Evolutionary conservation across 2,329 filamentous ascomycete species (phyloP), one percentile per base, ranked within the genome.

Genomic region (Aspergillus proliferans): DNA sequence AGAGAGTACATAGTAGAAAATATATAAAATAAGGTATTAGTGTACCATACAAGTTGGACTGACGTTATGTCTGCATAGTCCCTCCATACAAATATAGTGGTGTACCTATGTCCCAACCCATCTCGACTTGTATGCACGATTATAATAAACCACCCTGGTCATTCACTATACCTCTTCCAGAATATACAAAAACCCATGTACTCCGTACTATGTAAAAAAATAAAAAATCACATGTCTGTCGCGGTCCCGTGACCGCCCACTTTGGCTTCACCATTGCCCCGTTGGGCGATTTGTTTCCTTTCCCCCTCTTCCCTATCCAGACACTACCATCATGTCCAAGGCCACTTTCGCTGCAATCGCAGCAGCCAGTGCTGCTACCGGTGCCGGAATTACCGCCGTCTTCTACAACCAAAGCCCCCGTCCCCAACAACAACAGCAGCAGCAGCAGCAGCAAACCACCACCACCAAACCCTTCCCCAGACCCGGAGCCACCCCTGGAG

Each of bases 311-410:
- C 24, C 28, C 43, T 42, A 15, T 34, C 21, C 33, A 18, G 10
- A 33, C 36, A 44, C 28, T 10, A n/a, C 21, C 45, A 76, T 50
- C 57, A 92, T 92, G 87, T 90, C 87, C 51, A 92, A 91, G 70
- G 77, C 83, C 21, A 89, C 86, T 30, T 63, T 92, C 59, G 86
- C 85, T 57, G 77, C 88, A 52, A 84, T 91, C 61, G 87, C 87
- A 60, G 85, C 84, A 54, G 79, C 87, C 62, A 83, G 87, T 67
- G 87, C 87, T 58, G 85, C 85, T 67, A 84, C 86, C 47, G 87
- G 87, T 52, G 87, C 87, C 50, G 86, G 85, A 50, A 71, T 87
- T 50, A 91, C 87, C 40, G 78, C 78, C 49, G 78, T 87, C 26
- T 76, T 85, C 52, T 80, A 87, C 71, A 85, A 79, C 15, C n/a